Evolutionary conservation across 805 yeast genomes (phyloP), one percentile per base, ranked within the genome.

Genomic region (Candida boleticola): DNA sequence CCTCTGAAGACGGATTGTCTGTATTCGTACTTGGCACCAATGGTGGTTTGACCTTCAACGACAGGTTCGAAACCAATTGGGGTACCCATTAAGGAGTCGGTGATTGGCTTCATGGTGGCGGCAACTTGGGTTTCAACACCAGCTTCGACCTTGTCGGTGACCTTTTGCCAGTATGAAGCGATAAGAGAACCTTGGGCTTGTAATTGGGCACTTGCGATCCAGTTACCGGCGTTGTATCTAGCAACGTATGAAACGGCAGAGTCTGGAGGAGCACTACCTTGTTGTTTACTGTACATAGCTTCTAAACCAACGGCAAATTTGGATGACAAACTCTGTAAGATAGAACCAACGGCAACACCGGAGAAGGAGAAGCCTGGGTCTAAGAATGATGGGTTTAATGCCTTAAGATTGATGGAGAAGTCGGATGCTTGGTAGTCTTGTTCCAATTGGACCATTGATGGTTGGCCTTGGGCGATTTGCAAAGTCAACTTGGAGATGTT

Each of bases 1-100:
- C 97, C 97, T 71, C 99, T 83, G 80, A 89, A 89, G 41, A 89
- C 83, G 44, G 95, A 84, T 70, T 89, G 95, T 74, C 97, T 89
- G 79, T 89, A 93, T 74, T 93, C 98, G 70, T 92, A 92, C 73
- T 92, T 93, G 57, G 96, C 96, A 70, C 97, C 99, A 44, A 92
- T 63, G 46, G 97, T 86, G 55, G 99, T 90, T 57, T 79, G 77
- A 60, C 96, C 98, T 61, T 92, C 97, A 45, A 90, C 75, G 34
- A 84, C 82, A 26, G 95, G 87, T 63, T 87, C 89, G 55, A 82
- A 79, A 46, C 92, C 90, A 50, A 86, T 80, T 60, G 92, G 85
- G 41, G 81, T 76, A 56, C 89, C 88, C 76, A 83, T 75, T 66
- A 86, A 74, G 37, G 84, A 80, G 63, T 83, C 86, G 42, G 82